A percentile compares a stretch with the other conserved stretches of the same genome.
Evolutionary conservation across 1,284 basidiomycete species (phyloP).

Genomic region (Pulchroboletus neoregius): DNA sequence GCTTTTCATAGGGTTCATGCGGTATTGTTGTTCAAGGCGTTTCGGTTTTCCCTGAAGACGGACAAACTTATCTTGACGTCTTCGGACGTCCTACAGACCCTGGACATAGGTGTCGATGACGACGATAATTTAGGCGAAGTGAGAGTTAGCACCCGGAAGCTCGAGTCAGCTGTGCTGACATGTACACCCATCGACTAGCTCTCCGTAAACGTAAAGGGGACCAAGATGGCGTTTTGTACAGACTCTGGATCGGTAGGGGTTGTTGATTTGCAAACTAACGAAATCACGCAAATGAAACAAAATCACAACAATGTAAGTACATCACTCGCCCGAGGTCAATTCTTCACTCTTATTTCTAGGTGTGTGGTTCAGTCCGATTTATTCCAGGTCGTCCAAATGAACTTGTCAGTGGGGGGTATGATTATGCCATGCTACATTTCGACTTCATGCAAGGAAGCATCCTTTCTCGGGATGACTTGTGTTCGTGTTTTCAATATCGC

Average conservation of each 20-base stretch:
- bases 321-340: neutral
- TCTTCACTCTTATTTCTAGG: constrained; percentile 39
- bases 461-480: constrained; percentile 55
- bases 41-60: constrained; percentile 41
- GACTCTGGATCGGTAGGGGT: constrained; percentile 67
- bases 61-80: constrained; percentile 45
- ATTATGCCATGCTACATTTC: constrained; percentile 63
- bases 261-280: constrained; percentile 50
- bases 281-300: constrained; percentile 52
- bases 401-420: constrained; percentile 73
- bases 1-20: constrained; percentile 17
- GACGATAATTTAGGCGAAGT: constrained; percentile 71
- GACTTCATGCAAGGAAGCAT: constrained; percentile 56
- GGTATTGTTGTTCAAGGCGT: constrained; percentile 34
- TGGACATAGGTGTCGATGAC: constrained; percentile 48
- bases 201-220: constrained; percentile 50
- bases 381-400: constrained; percentile 66
- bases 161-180: constrained; percentile 27
- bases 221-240: constrained; percentile 60
- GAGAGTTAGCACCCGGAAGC: constrained; percentile 16
- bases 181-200: constrained; percentile 54
- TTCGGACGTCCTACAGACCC: constrained; percentile 43
- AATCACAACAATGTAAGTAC: constrained; percentile 58
- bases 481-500: constrained; percentile 37
- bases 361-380: constrained; percentile 64